These are phyloP conservation scores for Rhipidocladum racemiflorum DNA, from an alignment of 176 grass and related monocot species.

Conservation along the genomic window DNA sequence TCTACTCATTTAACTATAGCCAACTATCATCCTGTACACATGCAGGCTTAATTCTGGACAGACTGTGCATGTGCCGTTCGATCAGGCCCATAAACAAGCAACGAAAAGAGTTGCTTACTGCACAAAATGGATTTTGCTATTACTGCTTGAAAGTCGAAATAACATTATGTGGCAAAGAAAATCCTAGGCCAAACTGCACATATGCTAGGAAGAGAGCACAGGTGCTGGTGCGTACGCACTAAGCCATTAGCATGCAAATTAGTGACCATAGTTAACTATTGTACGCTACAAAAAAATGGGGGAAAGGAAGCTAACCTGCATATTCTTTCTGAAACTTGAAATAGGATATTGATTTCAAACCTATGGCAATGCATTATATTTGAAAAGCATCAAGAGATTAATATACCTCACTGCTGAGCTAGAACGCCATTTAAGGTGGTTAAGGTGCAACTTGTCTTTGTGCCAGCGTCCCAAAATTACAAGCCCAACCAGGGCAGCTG, in stretches of 20 bases:
- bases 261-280: neutral
- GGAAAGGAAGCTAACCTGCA: neutral
- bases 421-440: constrained; percentile 54
- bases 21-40: neutral
- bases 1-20: neutral
- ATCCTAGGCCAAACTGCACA: neutral
- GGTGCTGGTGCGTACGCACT: neutral
- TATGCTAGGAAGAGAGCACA: neutral
- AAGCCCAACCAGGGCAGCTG: constrained; percentile 73
- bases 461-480: constrained; percentile 85
- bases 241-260: neutral
- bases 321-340: neutral
- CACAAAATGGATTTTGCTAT: neutral
- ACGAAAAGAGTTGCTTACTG: neutral
- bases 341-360: neutral
- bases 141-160: neutral
- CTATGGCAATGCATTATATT: neutral
- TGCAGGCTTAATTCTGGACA: neutral
- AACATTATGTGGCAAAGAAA: neutral
- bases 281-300: neutral
- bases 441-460: constrained; percentile 63
- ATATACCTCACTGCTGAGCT: constrained; percentile 53
- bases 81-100: neutral
- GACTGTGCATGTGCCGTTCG: neutral
- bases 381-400: neutral